Percentiles rank a stretch among this genome's conserved stretches.
These are phyloP conservation scores for Sporothrix pseudoabietina DNA, from an alignment of 2,329 filamentous ascomycete species.

Conservation along the genomic window DNA sequence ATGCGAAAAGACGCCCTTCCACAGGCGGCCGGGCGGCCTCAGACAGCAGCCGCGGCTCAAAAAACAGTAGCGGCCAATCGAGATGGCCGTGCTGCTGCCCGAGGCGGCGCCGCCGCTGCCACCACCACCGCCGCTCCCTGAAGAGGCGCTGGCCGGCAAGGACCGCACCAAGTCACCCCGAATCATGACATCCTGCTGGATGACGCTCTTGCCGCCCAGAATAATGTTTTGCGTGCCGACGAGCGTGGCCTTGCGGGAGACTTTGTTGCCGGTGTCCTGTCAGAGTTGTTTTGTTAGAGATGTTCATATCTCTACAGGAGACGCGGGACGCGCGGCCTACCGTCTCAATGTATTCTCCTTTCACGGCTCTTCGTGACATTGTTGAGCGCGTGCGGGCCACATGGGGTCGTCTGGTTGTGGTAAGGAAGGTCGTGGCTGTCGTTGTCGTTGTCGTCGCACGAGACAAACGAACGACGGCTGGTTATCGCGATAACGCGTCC, in stretches of 20 bases:
- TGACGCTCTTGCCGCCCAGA: slow-evolving; percentile 91
- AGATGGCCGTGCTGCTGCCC: slow-evolving; percentile 68
- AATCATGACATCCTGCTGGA: slow-evolving; percentile 92
- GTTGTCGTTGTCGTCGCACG: neutral
- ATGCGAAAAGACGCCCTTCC: slow-evolving; percentile 76
- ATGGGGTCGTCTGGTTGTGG: slow-evolving; percentile 5
- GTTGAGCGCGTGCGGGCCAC: slow-evolving; percentile 13
- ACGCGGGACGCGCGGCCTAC: slow-evolving; percentile 52
- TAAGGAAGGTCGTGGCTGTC: neutral
- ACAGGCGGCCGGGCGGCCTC: slow-evolving; percentile 78
- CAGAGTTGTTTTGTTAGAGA: neutral
- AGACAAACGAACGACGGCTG: too few relatives aligned
- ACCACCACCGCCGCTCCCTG: slow-evolving; percentile 39
- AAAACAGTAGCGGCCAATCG: slow-evolving; percentile 89
- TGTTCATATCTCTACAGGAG: too few relatives aligned
- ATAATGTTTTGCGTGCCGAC: slow-evolving; percentile 98
- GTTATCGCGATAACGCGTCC: neutral
- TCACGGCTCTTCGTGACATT: slow-evolving; percentile 76
- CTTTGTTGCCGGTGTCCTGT: slow-evolving; percentile 97
- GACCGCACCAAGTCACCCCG: slow-evolving; percentile 80
- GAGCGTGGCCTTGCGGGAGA: slow-evolving; percentile 86
- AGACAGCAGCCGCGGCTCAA: slow-evolving; percentile 77
- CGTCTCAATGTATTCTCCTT: slow-evolving; percentile 96
- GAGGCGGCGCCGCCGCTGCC: slow-evolving; percentile 37
- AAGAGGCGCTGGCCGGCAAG: slow-evolving; percentile 47